These are phyloP conservation scores for Cylindrotheca closterium DNA, from an alignment of 108 stramenopile species.

Conservation along the genomic window DNA sequence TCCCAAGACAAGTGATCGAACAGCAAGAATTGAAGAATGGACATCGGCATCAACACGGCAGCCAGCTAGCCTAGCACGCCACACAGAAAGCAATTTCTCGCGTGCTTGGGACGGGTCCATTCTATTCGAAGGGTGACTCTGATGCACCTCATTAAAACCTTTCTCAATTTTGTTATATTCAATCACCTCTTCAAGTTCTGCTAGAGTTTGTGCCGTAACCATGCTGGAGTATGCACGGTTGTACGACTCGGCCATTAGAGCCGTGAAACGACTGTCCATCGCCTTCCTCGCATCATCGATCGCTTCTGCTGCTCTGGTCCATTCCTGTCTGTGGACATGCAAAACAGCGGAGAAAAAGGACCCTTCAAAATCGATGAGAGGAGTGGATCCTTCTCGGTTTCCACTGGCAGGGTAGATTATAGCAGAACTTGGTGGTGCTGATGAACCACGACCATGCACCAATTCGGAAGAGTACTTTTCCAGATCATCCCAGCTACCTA, in stretches of 20 bases:
- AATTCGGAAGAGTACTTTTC: conserved; percentile 77
- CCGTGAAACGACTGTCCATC: conserved; percentile 90
- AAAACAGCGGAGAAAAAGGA: conserved; percentile 93
- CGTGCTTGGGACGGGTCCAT: conserved; percentile 49
- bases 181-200: conserved; percentile 95
- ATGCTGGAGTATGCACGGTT: conserved; percentile 91
- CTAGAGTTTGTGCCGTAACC: conserved; percentile 89
- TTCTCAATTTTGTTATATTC: conserved; percentile 73
- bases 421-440: conserved; percentile 6
- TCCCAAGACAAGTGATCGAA: conserved; percentile 85
- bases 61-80: conserved; percentile 81
- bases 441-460: conserved; percentile 35
- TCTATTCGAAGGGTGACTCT: conserved; percentile 60
- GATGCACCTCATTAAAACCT: conserved; percentile 24
- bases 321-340: conserved; percentile 83
- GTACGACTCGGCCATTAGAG: conserved; percentile 80
- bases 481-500: conserved; percentile 92
- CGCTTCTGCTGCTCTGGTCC: conserved; percentile 69
- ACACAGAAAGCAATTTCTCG: conserved; percentile 66
- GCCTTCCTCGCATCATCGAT: conserved; percentile 85
- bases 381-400: not conserved
- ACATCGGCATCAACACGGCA: conserved; percentile 88
- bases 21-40: conserved; percentile 84
- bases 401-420: conserved; percentile 10
- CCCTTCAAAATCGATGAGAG: conserved; percentile 81